Evolutionary conservation across 2,329 filamentous ascomycete species (phyloP), one percentile per base, ranked within the genome.

Genomic region (Pseudogymnoascus pannorum): DNA sequence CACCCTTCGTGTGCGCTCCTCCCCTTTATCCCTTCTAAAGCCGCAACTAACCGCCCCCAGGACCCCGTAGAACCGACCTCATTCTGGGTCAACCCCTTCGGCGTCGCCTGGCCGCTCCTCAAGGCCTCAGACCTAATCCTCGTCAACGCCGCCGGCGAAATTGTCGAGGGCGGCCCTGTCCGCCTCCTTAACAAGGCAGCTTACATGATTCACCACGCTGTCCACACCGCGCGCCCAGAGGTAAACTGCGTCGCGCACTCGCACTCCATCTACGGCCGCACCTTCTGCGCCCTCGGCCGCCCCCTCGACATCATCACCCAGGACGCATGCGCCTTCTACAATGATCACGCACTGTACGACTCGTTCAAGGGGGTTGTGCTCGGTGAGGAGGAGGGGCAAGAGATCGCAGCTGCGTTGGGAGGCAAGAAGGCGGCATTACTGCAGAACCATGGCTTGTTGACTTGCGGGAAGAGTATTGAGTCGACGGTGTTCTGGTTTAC

Each of bases 41-140:
- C 24, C 31, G 33, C 14, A 36, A 38, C 36, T 38, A 58, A 58
- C 60, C 48, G 31, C 8, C 36, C 59, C 59, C 40, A 72, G 71
- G 71, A 72, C 63, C 71, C 71, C 1, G 70, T 72, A 24, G 69
- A 72, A n/a, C 69, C 71, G 16, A 67, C 66, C 5, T 66, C 64
- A 35, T 72, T 72, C 20, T 72, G 71, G 71, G 70, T 72, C 3
- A 73, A 73, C 35, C 71, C 71, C 12, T 72, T 73, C 59, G 71
- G 70, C 14, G 69, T 73, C 16, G 69, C 70, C 2, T 73, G 70
- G 70, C 70, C 70, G 7, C 62, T 71, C 1, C 81, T 89, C 44
- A 86, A 83, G 61, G 78, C 80, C 0, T 86, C 83, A 0, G 85
- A 89, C 65, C 77, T 90, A n/a, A 87, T 89, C 60, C 82, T 81